Evolutionary conservation across 148 eudicot genomes (phyloP), one percentile per base, ranked within the genome.

Genomic region (Pouteria glomerata): DNA sequence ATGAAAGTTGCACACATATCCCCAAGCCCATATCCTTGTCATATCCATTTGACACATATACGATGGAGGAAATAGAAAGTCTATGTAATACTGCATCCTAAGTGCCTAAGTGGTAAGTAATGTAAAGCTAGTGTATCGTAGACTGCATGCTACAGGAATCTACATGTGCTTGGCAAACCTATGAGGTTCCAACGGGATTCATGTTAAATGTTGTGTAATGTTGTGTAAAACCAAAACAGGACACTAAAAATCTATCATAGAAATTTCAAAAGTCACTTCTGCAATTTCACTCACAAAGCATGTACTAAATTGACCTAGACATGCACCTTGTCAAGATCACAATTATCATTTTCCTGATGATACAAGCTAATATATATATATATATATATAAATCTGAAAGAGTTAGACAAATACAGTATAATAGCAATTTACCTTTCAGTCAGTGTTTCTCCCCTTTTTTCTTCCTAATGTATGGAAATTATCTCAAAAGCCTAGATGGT

Each of bases 401-500:
- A n/a, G n/a, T n/a, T n/a, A 73, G 51, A 19, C 47, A 50, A 16
- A 30, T 67, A 27, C 26, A 64, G 55, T 31, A 34, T 47, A 34
- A 37, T 34, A 8, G 34, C 62, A 62, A 23, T 18, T 44, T 42
- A 47, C 8, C 39, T n/a, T n/a, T n/a, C n/a, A n/a, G n/a, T n/a
- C n/a, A n/a, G n/a, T 4, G 10, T 52, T 15, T 2, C 13, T 23
- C 14, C 62, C 30, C 34, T 18, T 27, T 31, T 47, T 62, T 62
- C 51, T 6, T 4, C 26, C 10, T 30, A 44, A 18, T 44, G 47
- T 33, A 44, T 47, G 35, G 39, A 27, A 73, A 73, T 73, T 56
- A 73, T 65, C 64, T 57, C 24, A 58, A 14, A 56, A 55, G 21
- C 30, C 71, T 44, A 66, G 24, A 56, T 42, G 52, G 30, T 8